Percentiles rank a stretch among this genome's conserved stretches.
Evolutionary conservation across 371 early-diverging fungal species (phyloP).

Genomic region (Nematocida parisii): DNA sequence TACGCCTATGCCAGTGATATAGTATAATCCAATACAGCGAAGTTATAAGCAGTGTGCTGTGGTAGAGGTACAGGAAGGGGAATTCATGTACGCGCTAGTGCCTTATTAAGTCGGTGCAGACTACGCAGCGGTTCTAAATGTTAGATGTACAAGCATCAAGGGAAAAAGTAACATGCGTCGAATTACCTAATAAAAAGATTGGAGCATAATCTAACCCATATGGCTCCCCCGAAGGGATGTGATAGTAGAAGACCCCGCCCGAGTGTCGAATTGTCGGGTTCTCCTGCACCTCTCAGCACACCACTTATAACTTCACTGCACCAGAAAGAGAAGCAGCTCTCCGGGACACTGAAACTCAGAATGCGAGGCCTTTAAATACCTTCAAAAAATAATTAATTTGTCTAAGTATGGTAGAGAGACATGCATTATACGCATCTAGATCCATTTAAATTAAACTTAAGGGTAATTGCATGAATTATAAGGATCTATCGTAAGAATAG

Average conservation of each 20-base stretch:
- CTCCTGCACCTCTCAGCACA: background rate
- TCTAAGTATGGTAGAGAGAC: too few species aligned
- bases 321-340: background rate
- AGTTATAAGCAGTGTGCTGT: too few species aligned
- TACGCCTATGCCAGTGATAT: too few species aligned
- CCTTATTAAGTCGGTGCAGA: background rate
- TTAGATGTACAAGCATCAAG: constrained; percentile 1
- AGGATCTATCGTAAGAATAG: too few species aligned
- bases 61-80: background rate
- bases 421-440: too few species aligned
- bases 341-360: background rate
- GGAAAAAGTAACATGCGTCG: background rate
- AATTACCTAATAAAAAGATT: background rate
- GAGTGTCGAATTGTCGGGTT: background rate
- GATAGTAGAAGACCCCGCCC: background rate
- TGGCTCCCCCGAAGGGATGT: background rate
- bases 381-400: background rate
- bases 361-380: background rate
- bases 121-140: background rate
- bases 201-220: background rate
- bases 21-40: too few species aligned
- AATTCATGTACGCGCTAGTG: background rate
- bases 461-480: too few species aligned
- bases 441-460: too few species aligned
- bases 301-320: background rate